Percentiles rank a stretch among this genome's conserved stretches.
Conservation (phyloP, 2,329 filamentous ascomycete genomes). For the Neocatenulostroma microsporum region DNA sequence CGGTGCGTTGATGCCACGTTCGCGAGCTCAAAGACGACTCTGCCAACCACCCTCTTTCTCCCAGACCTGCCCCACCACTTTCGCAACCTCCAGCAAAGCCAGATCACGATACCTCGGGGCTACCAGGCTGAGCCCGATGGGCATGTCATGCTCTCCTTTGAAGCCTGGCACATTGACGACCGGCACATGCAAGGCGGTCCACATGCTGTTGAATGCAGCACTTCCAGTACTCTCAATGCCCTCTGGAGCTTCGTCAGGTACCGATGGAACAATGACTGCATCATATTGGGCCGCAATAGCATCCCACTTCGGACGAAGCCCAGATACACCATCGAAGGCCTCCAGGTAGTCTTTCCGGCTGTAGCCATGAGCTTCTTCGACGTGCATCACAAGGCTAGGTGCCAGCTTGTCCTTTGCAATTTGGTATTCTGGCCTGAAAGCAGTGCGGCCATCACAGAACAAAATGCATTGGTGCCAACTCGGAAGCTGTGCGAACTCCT, state of each 20-base stretch:
- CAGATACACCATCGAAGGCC: conserved; percentile 49
- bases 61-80: conserved; percentile 36
- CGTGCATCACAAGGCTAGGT: conserved; percentile 40
- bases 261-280: conserved; percentile 52
- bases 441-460: conserved; percentile 44
- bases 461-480: conserved; percentile 49
- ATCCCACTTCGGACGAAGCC: conserved; percentile 49
- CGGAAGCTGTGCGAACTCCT: conserved; percentile 42
- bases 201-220: conserved; percentile 33
- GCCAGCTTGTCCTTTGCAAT: conserved; percentile 42
- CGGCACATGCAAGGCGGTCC: conserved; percentile 48
- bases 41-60: conserved; percentile 29
- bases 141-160: conserved; percentile 48
- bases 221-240: conserved; percentile 49
- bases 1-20: too few relatives aligned
- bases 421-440: conserved; percentile 49
- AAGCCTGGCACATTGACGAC: conserved; percentile 60
- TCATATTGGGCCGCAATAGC: conserved; percentile 45
- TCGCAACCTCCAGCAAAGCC: conserved; percentile 35
- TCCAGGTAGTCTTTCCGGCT: conserved; percentile 44
- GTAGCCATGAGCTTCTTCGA: conserved; percentile 42
- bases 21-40: conserved; percentile 3
- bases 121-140: conserved; percentile 51
- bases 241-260: conserved; percentile 51
- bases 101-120: conserved; percentile 40